Conservation (phyloP, 1,284 basidiomycete species). For the Marasmius oreades region DNA sequence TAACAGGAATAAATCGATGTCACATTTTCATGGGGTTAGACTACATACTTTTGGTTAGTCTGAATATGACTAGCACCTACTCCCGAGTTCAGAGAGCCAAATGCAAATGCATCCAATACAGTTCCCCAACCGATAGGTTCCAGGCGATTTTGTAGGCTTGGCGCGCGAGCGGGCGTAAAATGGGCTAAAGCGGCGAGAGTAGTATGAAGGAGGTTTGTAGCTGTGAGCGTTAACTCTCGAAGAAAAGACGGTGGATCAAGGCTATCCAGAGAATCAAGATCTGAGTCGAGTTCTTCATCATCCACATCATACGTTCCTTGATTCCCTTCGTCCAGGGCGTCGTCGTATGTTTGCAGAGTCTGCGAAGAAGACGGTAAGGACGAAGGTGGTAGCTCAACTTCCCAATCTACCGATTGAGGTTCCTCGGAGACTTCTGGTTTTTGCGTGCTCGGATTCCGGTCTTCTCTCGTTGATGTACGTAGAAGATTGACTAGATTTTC, state of each 20-base stretch:
- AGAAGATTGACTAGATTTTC: constrained; percentile 8
- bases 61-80: background rate
- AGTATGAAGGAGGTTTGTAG: constrained; percentile 9
- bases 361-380: background rate
- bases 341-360: background rate
- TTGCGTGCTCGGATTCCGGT: no score
- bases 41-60: constrained; percentile 9
- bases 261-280: background rate
- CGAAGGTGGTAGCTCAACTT: background rate
- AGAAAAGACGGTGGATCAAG: background rate
- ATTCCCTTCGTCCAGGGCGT: background rate
- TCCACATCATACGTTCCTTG: background rate
- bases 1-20: background rate
- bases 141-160: constrained; percentile 15
- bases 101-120: constrained; percentile 9
- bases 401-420: background rate
- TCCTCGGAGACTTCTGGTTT: background rate
- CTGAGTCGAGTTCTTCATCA: constrained; percentile 1
- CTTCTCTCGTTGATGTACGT: background rate
- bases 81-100: background rate
- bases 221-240: constrained; percentile 6
- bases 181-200: constrained; percentile 11
- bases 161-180: constrained; percentile 8
- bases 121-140: constrained; percentile 14
- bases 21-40: background rate